These are phyloP conservation scores for Dianthus caryophyllus DNA, from an alignment of 148 eudicot species.

Conservation along the genomic window DNA sequence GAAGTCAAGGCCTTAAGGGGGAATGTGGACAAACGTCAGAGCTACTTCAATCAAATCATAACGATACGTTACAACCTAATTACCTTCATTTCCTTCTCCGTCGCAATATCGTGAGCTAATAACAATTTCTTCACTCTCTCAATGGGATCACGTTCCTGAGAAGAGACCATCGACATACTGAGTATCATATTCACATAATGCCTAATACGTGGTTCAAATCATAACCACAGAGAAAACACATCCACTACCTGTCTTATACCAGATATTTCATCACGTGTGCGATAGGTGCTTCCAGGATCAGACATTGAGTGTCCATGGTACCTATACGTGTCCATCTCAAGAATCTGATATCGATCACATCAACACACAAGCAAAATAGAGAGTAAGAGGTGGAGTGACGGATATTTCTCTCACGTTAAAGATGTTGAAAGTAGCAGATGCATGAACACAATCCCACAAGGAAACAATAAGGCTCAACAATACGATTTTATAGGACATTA, in stretches of 20 bases:
- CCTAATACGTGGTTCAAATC: neutral
- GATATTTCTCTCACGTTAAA: neutral
- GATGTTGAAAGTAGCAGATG: neutral
- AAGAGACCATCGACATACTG: slow-evolving; percentile 6
- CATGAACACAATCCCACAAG: neutral
- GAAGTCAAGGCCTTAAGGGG: neutral
- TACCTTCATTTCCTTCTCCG: slow-evolving; percentile 92
- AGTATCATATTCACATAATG: slow-evolving; percentile 6
- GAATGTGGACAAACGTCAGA: neutral
- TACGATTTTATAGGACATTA: slow-evolving; percentile 1
- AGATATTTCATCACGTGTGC: slow-evolving; percentile 90
- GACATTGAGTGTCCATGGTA: slow-evolving; percentile 99
- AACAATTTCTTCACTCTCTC: slow-evolving; percentile 81
- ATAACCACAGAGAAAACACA: neutral
- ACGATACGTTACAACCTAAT: neutral
- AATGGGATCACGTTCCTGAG: slow-evolving; percentile 95
- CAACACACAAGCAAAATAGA: slow-evolving; percentile 9
- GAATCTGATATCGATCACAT: slow-evolving; percentile 48
- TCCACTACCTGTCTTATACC: slow-evolving; percentile 73
- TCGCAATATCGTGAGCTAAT: slow-evolving; percentile 69
- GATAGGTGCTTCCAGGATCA: slow-evolving; percentile 98
- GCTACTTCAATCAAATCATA: neutral
- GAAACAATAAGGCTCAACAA: neutral
- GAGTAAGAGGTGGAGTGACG: neutral
- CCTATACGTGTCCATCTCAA: slow-evolving; percentile 98